Evolutionary conservation across 2,329 filamentous ascomycete species (phyloP), one percentile per base, ranked within the genome.

Genomic region (Aspergillus sp.): DNA sequence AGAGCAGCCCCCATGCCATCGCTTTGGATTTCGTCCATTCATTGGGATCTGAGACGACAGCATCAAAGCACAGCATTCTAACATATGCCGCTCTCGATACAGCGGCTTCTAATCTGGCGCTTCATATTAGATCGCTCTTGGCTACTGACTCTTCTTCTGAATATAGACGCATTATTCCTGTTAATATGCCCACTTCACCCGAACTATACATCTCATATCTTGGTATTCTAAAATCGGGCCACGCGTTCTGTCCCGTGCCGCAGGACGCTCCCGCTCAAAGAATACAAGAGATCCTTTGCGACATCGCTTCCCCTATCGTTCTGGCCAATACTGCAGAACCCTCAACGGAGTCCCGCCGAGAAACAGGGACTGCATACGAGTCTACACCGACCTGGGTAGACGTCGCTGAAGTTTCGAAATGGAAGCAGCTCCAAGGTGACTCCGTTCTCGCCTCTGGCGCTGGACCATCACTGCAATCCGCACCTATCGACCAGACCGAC

Each of bases 131-230:
- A n/a, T 42, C 55, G 12, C 50, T 62, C 8, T 26, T 65, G n/a
- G 52, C 58, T 18, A 30, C 13, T 9, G 34, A 39, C 11, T 32
- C 42, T 13, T 34, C 24, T 4, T 8, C 43, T 4, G 56, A 57
- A 11, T 20, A 56, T 47, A 56, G 58, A n/a, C 59, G 56, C 9
- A 65, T 70, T 30, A 64, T 70, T 48, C 67, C 68, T 12, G 66
- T 70, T 30, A 62, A 68, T 45, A 68, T 70, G 65, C 47, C 66
- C 34, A 68, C 67, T n/a, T 69, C 66, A 7, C 72, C 72, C 0
- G 74, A 75, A 58, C 66, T 76, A 3, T 76, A 76, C 54, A 66
- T 74, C 22, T 67, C 70, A 13, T 76, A 75, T 48, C 66, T 76
- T 7, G 74, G 63, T 18, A 60, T 67, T 56, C 61, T 76, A 13